Base-by-base conservation (phyloP, 768 basidiomycete species). In the Phaeotremella skinneri region DNA sequence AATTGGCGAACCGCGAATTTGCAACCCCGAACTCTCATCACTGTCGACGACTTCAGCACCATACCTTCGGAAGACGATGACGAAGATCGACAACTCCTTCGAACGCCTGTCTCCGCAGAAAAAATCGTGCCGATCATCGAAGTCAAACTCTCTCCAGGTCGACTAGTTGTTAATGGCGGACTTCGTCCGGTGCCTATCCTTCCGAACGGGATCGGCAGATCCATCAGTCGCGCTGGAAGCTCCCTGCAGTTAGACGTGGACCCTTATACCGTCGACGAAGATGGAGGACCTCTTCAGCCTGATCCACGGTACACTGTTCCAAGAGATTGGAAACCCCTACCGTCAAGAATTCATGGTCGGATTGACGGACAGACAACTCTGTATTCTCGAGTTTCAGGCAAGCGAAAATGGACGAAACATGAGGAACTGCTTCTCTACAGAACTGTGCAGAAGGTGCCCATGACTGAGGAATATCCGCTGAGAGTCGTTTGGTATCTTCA, bases 341-440 rank as follows among this genome's bases (percentile, higher is more conserved):
- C 31, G 16, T 66, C 66, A 2, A n/a, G 21, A 11, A 27, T 69
- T 3, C 62, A 63, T 54, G 71, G 66, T 27, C 58, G 43, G 34
- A 39, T 49, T 1, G 57, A 56, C 17, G 54, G 49, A 17, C 65
- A 65, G n/a, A 4, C 31, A 2, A 53, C 49, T 1, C 23, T 3
- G 1, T 73, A 70, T 49, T 58, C 56, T 30, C 62, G 69, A 5
- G 39, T 66, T 25, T 53, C 52, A 4, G 72, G 72, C 1, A 29
- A 41, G 2, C 55, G 65, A 6, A 58, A 56, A 30, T 74, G 69
- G 69, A 62, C 67, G 13, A 56, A 56, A 32, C 54, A 41, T 7
- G 67, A 74, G 43, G 63, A 64, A 58, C 21, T 71, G 5, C 62
- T 74, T 1, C 43, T 74, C 1, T 74, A 74, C 42, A 58, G 72